Evolutionary conservation across 176 grass and related monocot species (phyloP), one percentile per base, ranked within the genome.

Genomic region (Poa annua): DNA sequence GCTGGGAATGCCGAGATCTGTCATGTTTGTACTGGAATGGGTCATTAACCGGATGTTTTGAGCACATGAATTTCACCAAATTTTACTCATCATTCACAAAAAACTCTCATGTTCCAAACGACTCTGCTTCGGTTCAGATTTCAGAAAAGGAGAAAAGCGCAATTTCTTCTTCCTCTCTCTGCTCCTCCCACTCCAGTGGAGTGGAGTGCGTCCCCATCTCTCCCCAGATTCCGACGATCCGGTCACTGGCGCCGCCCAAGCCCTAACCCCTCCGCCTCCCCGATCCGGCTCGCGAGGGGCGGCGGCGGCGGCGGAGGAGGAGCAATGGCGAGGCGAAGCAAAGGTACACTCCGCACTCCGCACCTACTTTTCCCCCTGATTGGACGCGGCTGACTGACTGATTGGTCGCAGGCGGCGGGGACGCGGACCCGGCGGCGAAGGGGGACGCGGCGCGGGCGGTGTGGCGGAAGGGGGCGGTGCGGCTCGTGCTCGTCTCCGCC

Each of bases 401-500:
- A 29, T 2, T 29, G 29, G 21, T 66, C 47, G 87, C 72, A n/a
- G 86, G 75, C 60, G 50, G 16, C 38, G 76, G 48, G 14, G 48
- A 16, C 45, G 77, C 17, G 47, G 77, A 78, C 33, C 26, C 57
- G 57, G 57, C 65, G 52, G 10, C 22, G 67, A 75, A 39, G 81
- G 85, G 54, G 42, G 78, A 88, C 10, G 72, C 11, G n/a, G 68
- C 77, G 71, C 88, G 76, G 81, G 74, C 80, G 84, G 78, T 85
- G 79, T 90, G 89, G 85, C 84, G 91, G 62, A 87, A 52, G 83
- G 96, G 96, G n/a, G 85, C 89, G 66, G 78, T 79, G 74, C 84
- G 96, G 42, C 85, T 95, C 60, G 83, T 93, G 71, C 77, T 95
- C 67, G 89, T 93, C 68, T 85, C 91, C 55, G 91, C 96, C 60